These are phyloP conservation scores for Starmerella vaccinii DNA, from an alignment of 805 yeast species.

Conservation along the genomic window DNA sequence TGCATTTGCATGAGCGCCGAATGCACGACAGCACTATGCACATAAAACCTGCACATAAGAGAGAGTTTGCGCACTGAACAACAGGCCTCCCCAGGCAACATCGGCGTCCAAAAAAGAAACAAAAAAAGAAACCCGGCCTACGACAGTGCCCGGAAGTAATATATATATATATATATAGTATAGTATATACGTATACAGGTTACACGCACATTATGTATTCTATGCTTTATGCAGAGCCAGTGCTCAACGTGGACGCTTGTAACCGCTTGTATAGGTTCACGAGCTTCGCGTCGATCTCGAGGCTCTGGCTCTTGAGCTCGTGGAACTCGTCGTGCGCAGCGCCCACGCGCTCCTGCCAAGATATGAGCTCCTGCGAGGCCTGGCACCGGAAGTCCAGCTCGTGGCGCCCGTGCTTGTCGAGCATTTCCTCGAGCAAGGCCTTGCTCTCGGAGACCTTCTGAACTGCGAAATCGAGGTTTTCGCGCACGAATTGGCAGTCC, in stretches of 20 bases:
- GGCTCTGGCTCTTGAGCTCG: constrained; percentile 2
- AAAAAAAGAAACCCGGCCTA: not conserved
- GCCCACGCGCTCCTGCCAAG: constrained; percentile 17
- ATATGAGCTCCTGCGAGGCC: constrained; percentile 11
- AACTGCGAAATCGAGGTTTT: constrained; percentile 3
- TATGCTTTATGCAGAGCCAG: not conserved
- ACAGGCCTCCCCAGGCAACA: no score
- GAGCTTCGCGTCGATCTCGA: constrained; percentile 5
- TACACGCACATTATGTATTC: not conserved
- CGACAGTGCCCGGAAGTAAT: not conserved
- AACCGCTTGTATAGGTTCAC: constrained; percentile 7
- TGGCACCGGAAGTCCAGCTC: constrained; percentile 11
- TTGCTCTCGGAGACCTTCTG: constrained; percentile 5
- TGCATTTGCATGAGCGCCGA: constrained; percentile 37
- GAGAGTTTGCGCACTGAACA: no score
- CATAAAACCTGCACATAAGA: not conserved
- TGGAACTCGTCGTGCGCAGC: constrained; percentile 15
- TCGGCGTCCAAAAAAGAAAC: not conserved
- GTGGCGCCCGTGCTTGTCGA: constrained; percentile 1
- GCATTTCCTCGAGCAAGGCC: constrained; percentile 5
- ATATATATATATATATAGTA: no score
- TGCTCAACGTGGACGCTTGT: not conserved
- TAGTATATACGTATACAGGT: no score
- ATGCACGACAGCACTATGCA: no score
- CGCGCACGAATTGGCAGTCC: constrained; percentile 11